Evolutionary conservation across 2,329 filamentous ascomycete species (phyloP).

Genomic region (Botrytis porri): DNA sequence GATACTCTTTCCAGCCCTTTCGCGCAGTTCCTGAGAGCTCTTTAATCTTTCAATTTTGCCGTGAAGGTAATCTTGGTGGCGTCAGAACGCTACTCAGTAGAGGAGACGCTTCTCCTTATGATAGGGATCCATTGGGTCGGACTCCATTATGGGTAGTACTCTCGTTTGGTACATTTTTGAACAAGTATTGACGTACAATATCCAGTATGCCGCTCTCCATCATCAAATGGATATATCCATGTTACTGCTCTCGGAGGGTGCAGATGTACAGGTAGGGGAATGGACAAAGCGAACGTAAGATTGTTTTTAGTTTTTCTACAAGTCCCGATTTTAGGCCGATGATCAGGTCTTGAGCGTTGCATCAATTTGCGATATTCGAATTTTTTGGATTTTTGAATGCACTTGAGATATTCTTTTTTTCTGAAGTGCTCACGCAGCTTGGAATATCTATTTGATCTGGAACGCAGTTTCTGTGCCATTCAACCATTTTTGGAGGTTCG

Average conservation of each 20-base stretch:
- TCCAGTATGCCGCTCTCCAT: background rate
- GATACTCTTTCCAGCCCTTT: background rate
- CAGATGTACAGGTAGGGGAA: background rate
- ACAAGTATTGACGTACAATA: no score
- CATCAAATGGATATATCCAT: background rate
- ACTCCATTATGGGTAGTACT: background rate
- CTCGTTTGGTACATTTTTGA: no score
- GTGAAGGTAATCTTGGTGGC: background rate
- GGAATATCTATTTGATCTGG: no score
- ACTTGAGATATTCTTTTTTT: no score
- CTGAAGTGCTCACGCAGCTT: no score
- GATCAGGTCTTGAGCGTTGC: background rate
- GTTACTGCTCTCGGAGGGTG: background rate
- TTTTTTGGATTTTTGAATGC: background rate
- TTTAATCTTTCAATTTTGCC: background rate
- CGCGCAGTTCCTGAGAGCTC: background rate
- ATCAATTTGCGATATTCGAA: background rate
- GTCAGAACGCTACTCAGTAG: background rate
- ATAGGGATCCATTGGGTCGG: background rate
- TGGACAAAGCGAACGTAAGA: background rate
- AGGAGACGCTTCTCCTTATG: background rate
- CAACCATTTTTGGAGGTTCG: background rate
- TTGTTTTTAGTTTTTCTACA: background rate
- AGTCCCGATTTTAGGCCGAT: background rate
- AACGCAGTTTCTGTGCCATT: background rate